Evolutionary conservation across 1,284 basidiomycete genomes (phyloP), one percentile per base, ranked within the genome.

Genomic region (Puccinia horiana): DNA sequence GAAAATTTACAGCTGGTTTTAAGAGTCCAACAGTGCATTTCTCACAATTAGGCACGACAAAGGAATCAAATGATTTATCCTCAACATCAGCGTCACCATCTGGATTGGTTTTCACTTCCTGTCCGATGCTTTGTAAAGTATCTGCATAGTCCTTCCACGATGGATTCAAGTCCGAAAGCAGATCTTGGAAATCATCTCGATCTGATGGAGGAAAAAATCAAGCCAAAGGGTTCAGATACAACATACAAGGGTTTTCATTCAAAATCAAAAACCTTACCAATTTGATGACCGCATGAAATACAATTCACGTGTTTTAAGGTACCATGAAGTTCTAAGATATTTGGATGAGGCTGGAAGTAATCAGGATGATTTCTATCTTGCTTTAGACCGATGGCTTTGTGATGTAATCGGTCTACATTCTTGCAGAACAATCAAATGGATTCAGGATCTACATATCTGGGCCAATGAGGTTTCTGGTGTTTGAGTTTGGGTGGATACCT

Each of bases 381-480:
- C 23, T 77, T 67, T 26, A 49, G 42, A 35, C 58, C 84, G 49
- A 85, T 84, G 0, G 86, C 86, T 9, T 84, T 83, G 74, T 86
- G 86, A 78, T 87, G 86, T 29, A 87, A 81, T 23, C 83, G 84
- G 81, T 87, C 86, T 47, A 87, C 86, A 74, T 87, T 87, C 76
- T 77, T 47, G 9, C 14, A 42, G 42, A 18, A 35, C 0, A 77
- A 67, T 32, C 85, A 83, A 12, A n/a, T 26, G 0, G 29, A 47
- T 20, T n/a, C 32, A 47, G 26, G 29, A 52, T 20, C 49, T n/a
- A 20, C 4, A 26, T 23, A 54, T 9, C 52, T 5, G 9, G 56
- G 20, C 56, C 56, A 58, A 6, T 29, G 16, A 9, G 6, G 6
- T 58, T 4, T 58, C n/a, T 29, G 11, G 1, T 37, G 44, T n/a